A percentile compares a stretch with the other conserved stretches of the same genome.
These are phyloP conservation scores for Cadophora malorum DNA, from an alignment of 2,329 filamentous ascomycete genomes.

Conservation along the genomic window DNA sequence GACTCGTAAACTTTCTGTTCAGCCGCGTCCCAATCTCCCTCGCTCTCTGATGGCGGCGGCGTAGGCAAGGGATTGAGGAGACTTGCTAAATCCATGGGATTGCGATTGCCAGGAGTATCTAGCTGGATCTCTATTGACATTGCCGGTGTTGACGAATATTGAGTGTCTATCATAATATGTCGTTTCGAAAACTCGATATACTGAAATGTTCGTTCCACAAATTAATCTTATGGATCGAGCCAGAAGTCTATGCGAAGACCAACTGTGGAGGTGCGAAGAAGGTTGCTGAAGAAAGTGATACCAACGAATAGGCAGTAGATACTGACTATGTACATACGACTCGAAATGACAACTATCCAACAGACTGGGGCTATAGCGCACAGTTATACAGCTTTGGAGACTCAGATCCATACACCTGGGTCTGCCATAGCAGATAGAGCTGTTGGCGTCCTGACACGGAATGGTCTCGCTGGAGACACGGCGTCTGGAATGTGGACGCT, in stretches of 20 bases:
- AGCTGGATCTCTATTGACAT: neutral
- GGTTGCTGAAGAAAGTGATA: neutral
- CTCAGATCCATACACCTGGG: slow-evolving; percentile 1
- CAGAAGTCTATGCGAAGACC: neutral
- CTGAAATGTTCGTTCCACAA: neutral
- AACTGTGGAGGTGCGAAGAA: neutral
- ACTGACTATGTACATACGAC: neutral
- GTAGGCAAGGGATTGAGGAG: slow-evolving; percentile 2
- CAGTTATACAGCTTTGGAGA: slow-evolving; percentile 11
- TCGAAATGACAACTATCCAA: neutral
- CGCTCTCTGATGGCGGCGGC: neutral
- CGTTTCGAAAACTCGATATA: neutral
- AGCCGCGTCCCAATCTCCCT: neutral
- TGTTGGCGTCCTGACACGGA: slow-evolving; percentile 9
- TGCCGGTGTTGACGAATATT: neutral
- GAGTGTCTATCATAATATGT: neutral
- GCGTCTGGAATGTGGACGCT: slow-evolving; percentile 4
- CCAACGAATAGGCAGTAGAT: neutral
- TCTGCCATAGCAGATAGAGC: neutral
- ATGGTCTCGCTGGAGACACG: neutral
- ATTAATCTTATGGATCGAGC: neutral
- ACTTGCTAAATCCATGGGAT: neutral
- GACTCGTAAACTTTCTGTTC: neutral
- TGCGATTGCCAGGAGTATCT: neutral
- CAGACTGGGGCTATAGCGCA: neutral